phyloP scores from a whole-genome alignment of 116 monocot genomes.

The Trichopus zeylanicus region DNA sequence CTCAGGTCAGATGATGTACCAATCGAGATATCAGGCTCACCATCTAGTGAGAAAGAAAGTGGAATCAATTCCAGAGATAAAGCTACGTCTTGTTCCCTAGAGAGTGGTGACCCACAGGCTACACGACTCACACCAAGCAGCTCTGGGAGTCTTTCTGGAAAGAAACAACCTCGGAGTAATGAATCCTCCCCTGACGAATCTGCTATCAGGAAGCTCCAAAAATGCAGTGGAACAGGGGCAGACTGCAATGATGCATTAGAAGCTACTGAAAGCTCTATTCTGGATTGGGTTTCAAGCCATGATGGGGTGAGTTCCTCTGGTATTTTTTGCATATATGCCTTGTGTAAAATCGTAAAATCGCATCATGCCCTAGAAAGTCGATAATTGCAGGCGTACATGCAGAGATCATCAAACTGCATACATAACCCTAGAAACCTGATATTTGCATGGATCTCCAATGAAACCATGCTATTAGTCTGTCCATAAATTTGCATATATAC shows the following conservation, averaged over 20 bases:
- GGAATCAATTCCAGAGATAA: neutral
- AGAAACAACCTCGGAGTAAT: slow-evolving; percentile 17
- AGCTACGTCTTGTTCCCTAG: slow-evolving; percentile 5
- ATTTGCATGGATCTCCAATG: too few relatives aligned
- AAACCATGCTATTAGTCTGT: too few relatives aligned
- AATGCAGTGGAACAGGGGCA: slow-evolving; percentile 7
- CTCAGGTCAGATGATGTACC: neutral
- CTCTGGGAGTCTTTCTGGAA: slow-evolving; percentile 4
- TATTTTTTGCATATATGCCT: neutral
- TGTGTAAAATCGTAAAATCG: neutral
- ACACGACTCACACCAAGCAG: neutral
- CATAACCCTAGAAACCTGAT: too few relatives aligned
- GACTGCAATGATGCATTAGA: neutral
- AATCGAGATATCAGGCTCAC: neutral
- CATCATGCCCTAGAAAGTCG: too few relatives aligned
- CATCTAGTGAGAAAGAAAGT: neutral
- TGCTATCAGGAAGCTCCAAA: slow-evolving; percentile 35
- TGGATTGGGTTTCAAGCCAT: slow-evolving; percentile 37
- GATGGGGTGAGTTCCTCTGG: slow-evolving; percentile 49
- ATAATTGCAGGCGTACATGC: neutral
- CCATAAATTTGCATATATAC: too few relatives aligned
- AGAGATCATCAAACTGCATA: too few relatives aligned
- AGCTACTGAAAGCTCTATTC: slow-evolving; percentile 33
- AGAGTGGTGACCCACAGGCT: neutral
- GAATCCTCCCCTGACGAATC: slow-evolving; percentile 18